Evolutionary conservation across 768 basidiomycete genomes (phyloP).

Genomic region (Cystobasidiopsis lactophilus): DNA sequence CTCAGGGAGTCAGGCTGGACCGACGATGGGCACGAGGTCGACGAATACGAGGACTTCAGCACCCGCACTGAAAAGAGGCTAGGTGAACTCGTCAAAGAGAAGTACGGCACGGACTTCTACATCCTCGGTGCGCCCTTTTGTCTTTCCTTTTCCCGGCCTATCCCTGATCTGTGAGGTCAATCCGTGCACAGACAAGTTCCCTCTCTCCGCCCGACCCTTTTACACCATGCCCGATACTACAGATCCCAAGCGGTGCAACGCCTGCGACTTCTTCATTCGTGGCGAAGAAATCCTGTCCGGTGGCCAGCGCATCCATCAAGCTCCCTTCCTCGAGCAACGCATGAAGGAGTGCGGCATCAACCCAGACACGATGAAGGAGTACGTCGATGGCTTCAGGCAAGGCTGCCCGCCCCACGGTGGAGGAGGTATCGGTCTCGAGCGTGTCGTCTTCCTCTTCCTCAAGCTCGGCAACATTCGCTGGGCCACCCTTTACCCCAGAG

Average conservation of each 20-base stretch:
- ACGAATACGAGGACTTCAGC: conserved; percentile 74
- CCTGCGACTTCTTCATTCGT: conserved; percentile 99
- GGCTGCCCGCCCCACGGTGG: conserved; percentile 91
- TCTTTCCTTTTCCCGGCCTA: not conserved
- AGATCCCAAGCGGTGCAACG: conserved; percentile 78
- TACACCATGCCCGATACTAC: conserved; percentile 96
- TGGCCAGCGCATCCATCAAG: conserved; percentile 87
- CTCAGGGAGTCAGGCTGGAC: conserved; percentile 11
- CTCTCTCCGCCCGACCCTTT: conserved; percentile 76
- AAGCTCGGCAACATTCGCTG: conserved; percentile 84
- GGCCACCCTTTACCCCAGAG: conserved; percentile 81
- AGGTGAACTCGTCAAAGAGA: conserved; percentile 63
- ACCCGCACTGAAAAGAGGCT: conserved; percentile 92
- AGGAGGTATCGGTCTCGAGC: conserved; percentile 51
- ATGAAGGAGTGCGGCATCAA: conserved; percentile 74
- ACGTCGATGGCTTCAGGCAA: conserved; percentile 82
- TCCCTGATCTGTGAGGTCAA: not conserved
- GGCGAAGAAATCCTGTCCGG: conserved; percentile 95
- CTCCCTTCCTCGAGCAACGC: conserved; percentile 50
- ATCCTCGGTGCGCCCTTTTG: conserved; percentile 35
- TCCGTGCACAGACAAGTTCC: conserved; percentile 55
- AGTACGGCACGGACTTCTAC: conserved; percentile 85
- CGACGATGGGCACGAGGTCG: conserved; percentile 27
- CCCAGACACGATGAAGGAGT: conserved; percentile 65
- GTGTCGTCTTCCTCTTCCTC: conserved; percentile 77